These are phyloP conservation scores for Tremellales sp. DNA, from an alignment of 1,284 basidiomycete species.

Conservation along the genomic window DNA sequence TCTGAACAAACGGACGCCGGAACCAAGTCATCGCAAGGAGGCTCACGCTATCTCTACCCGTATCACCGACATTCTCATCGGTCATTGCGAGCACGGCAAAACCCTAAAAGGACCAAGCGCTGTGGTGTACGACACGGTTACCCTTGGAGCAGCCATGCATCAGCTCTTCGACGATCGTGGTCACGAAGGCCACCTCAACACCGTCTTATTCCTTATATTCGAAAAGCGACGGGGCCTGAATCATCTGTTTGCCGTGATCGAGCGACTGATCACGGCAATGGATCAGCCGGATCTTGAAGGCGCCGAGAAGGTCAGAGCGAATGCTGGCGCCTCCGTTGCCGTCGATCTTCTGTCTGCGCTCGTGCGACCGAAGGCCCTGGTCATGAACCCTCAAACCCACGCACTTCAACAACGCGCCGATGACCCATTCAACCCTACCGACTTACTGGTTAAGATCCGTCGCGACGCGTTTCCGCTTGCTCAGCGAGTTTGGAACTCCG, in stretches of 20 bases:
- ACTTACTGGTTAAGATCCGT: constrained; percentile 79
- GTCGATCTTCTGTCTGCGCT: constrained; percentile 73
- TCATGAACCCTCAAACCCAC: constrained; percentile 79
- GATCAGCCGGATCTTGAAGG: constrained; percentile 7
- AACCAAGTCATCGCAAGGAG: constrained; percentile 72
- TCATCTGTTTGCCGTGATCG: constrained; percentile 61
- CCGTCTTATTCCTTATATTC: constrained; percentile 72
- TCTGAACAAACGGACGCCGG: constrained; percentile 67
- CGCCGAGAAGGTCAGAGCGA: constrained; percentile 6
- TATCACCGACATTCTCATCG: constrained; percentile 68
- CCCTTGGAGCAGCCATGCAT: constrained; percentile 67
- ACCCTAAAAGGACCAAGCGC: background rate
- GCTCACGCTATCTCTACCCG: constrained; percentile 64
- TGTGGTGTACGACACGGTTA: constrained; percentile 57
- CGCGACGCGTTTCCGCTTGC: constrained; percentile 65
- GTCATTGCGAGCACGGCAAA: constrained; percentile 50
- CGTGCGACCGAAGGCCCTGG: constrained; percentile 70
- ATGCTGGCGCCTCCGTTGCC: constrained; percentile 74
- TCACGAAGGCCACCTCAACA: constrained; percentile 69
- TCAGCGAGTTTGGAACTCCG: constrained; percentile 70
- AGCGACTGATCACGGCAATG: constrained; percentile 48
- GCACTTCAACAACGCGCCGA: constrained; percentile 13
- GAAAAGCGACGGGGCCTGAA: constrained; percentile 69
- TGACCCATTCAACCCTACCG: constrained; percentile 74
- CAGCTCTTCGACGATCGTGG: constrained; percentile 81